Evolutionary conservation across 495 filamentous ascomycete species (phyloP).

Genomic region (Talaromyces thailandensis): DNA sequence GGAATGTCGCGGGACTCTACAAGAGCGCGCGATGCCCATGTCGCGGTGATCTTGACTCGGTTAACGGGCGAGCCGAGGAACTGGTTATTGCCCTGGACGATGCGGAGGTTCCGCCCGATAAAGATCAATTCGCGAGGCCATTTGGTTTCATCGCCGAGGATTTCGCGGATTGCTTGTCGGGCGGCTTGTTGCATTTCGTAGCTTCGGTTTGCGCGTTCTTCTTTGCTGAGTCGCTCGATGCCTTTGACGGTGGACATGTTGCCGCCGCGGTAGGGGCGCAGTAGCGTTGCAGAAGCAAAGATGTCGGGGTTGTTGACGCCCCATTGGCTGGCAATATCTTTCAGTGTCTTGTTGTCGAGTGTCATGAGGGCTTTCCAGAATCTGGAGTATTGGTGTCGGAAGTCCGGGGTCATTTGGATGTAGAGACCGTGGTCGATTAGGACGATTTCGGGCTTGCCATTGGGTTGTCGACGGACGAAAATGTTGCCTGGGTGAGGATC

Average conservation of each 20-base stretch:
- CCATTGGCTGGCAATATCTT: constrained; percentile 63
- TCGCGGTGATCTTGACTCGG: constrained; percentile 85
- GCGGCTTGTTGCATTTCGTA: constrained; percentile 82
- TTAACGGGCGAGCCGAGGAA: constrained; percentile 92
- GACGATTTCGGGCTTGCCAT: constrained; percentile 76
- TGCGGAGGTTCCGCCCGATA: constrained; percentile 89
- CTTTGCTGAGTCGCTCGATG: constrained; percentile 52
- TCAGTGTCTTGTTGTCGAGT: constrained; percentile 79
- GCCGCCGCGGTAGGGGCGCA: constrained; percentile 85
- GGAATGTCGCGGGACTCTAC: constrained; percentile 58
- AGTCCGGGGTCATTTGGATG: constrained; percentile 75
- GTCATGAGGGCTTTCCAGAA: constrained; percentile 94
- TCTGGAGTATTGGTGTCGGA: constrained; percentile 78
- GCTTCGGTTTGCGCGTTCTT: constrained; percentile 44
- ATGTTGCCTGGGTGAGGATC: constrained; percentile 97
- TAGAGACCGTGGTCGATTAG: constrained; percentile 97
- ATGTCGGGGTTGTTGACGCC: constrained; percentile 82
- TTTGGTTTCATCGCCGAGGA: constrained; percentile 81
- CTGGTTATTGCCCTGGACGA: constrained; percentile 76
- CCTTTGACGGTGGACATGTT: constrained; percentile 52
- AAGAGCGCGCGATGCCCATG: constrained; percentile 75
- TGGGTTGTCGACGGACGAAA: constrained; percentile 78
- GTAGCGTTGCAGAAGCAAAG: constrained; percentile 81
- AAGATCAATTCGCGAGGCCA: constrained; percentile 94
- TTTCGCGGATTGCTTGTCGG: constrained; percentile 73